A percentile compares a stretch with the other conserved stretches of the same genome.
Conservation (phyloP, 2,329 filamentous ascomycete genomes). For the Monilinia polystroma region DNA sequence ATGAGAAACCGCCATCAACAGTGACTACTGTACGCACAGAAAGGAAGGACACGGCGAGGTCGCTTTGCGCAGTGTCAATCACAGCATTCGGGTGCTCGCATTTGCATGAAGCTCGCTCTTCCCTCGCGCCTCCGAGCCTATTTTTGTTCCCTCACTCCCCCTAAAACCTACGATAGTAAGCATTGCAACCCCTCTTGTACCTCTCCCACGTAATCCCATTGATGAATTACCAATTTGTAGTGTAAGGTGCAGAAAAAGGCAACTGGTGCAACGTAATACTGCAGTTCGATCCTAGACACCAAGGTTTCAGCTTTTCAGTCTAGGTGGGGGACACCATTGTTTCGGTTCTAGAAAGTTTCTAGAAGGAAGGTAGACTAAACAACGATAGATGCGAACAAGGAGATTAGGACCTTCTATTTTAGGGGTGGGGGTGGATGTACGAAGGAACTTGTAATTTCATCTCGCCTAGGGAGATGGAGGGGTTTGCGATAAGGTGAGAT, state of each 20-base stretch:
- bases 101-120: neutral
- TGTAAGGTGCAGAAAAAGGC: slow-evolving; percentile 1
- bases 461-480: slow-evolving; percentile 17
- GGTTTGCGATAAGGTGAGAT: slow-evolving; percentile 22
- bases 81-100: neutral
- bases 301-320: slow-evolving; percentile 20
- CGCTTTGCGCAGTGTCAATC: neutral
- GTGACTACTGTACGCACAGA: neutral
- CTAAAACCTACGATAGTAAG: slow-evolving; percentile 4
- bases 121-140: slow-evolving; percentile 7
- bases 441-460: slow-evolving; percentile 15
- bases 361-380: slow-evolving; percentile 11
- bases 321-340: slow-evolving; percentile 2
- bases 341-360: slow-evolving; percentile 22
- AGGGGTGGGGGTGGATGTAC: slow-evolving; percentile 12
- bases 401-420: slow-evolving; percentile 19
- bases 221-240: too few species aligned
- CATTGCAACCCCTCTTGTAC: slow-evolving; percentile 14
- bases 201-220: neutral
- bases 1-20: neutral
- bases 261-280: slow-evolving; percentile 15
- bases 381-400: slow-evolving; percentile 10
- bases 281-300: neutral
- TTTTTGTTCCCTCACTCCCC: slow-evolving; percentile 2
- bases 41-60: neutral